Evolutionary conservation across 2,329 filamentous ascomycete genomes (phyloP).

Genomic region (Arthrinium puccinioides): DNA sequence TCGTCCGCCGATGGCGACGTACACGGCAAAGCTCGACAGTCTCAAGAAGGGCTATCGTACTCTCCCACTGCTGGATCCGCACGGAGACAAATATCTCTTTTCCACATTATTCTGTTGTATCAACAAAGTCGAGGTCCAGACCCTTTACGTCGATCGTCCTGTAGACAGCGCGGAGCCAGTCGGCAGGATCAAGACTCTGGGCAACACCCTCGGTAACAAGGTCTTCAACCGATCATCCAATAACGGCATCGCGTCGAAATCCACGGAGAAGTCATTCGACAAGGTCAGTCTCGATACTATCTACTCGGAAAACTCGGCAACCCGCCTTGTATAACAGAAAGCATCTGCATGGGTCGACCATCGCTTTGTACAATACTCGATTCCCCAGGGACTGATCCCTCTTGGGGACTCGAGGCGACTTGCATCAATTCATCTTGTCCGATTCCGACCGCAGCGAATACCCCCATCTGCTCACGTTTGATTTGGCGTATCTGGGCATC

Average conservation of each 20-base stretch:
- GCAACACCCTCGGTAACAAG: slow-evolving; percentile 46
- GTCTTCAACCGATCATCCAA: slow-evolving; percentile 48
- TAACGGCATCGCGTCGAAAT: slow-evolving; percentile 14
- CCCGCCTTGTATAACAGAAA: slow-evolving; percentile 2
- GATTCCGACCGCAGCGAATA: slow-evolving; percentile 18
- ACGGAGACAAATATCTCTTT: slow-evolving; percentile 89
- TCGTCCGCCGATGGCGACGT: slow-evolving; percentile 67
- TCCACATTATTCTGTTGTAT: slow-evolving; percentile 91
- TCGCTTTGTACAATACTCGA: slow-evolving; percentile 14
- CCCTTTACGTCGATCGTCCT: slow-evolving; percentile 46
- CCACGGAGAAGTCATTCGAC: slow-evolving; percentile 23
- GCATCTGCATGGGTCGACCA: background rate
- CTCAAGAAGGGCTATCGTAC: slow-evolving; percentile 91
- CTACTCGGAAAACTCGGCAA: slow-evolving; percentile 17
- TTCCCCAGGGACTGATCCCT: slow-evolving; percentile 1
- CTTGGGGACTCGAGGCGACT: slow-evolving; percentile 7
- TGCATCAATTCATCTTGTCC: slow-evolving; percentile 12
- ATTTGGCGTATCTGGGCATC: slow-evolving; percentile 14
- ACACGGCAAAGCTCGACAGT: slow-evolving; percentile 85
- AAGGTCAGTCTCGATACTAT: slow-evolving; percentile 34
- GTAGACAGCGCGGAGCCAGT: slow-evolving; percentile 32
- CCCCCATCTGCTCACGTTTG: slow-evolving; percentile 17
- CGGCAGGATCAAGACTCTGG: slow-evolving; percentile 48
- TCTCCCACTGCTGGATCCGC: slow-evolving; percentile 77
- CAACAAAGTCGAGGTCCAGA: slow-evolving; percentile 53